A percentile compares a stretch with the other conserved stretches of the same genome.
phyloP scores from a whole-genome alignment of 176 grass and related monocot species.

The Oryza meridionalis region DNA sequence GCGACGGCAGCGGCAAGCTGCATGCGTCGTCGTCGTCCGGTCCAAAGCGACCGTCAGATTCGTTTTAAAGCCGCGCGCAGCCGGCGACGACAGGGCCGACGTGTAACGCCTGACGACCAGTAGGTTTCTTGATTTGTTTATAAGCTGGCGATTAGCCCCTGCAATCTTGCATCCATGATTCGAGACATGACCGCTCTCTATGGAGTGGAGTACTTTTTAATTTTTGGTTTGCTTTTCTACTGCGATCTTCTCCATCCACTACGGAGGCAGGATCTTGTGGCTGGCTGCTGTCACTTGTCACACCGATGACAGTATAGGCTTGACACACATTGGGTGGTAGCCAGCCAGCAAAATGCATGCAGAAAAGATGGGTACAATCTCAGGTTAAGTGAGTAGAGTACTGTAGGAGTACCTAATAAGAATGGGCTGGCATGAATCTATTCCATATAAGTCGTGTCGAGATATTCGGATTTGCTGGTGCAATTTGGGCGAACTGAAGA shows the following conservation, averaged over 20 bases:
- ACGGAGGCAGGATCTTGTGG: background rate
- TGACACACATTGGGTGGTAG: conserved; percentile 2
- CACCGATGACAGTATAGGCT: background rate
- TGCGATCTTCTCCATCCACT: conserved; percentile 18
- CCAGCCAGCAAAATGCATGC: background rate
- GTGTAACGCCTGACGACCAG: conserved; percentile 34
- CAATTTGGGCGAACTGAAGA: background rate
- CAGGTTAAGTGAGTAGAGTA: background rate
- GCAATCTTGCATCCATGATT: conserved; percentile 45
- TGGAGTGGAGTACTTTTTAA: too few species aligned
- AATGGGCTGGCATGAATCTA: background rate
- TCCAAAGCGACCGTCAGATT: background rate
- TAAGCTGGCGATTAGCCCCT: background rate
- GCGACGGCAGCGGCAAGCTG: too few species aligned
- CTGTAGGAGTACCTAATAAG: background rate
- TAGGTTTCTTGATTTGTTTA: background rate
- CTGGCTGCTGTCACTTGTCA: background rate
- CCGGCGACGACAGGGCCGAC: background rate
- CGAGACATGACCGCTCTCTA: conserved; percentile 32
- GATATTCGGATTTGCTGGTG: background rate
- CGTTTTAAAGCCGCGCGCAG: conserved; percentile 18
- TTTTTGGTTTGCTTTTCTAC: background rate
- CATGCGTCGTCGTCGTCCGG: background rate
- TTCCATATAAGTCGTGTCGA: background rate
- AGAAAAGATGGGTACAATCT: conserved; percentile 14